These are phyloP conservation scores for Rhodotorula diobovata DNA, from an alignment of 768 basidiomycete genomes.

Conservation along the genomic window DNA sequence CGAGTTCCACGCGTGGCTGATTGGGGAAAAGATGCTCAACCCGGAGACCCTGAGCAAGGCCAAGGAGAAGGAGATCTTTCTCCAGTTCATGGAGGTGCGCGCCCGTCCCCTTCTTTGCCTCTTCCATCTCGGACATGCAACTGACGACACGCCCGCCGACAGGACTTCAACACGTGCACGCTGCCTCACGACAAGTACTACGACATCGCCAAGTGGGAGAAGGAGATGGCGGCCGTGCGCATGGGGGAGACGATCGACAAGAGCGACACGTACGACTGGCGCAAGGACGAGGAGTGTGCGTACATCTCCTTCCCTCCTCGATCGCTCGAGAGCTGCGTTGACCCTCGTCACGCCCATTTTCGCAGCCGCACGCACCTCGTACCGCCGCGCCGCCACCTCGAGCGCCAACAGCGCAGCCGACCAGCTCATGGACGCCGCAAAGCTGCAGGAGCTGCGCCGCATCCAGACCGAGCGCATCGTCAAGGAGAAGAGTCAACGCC, in stretches of 20 bases:
- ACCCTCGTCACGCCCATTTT: neutral
- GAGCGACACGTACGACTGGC: constrained; percentile 24
- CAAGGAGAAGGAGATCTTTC: constrained; percentile 35
- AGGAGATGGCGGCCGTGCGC: constrained; percentile 25
- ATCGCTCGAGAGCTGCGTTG: neutral
- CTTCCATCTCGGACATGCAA: too few relatives aligned
- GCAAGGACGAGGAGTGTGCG: constrained; percentile 18
- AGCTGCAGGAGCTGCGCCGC: constrained; percentile 26
- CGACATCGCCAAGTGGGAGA: constrained; percentile 30
- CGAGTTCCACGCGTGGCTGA: constrained; percentile 36
- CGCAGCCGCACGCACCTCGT: constrained; percentile 15
- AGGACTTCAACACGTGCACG: constrained; percentile 37
- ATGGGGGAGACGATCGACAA: constrained; percentile 35
- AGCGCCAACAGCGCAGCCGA: neutral
- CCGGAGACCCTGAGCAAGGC: constrained; percentile 25
- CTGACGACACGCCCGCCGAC: too few relatives aligned
- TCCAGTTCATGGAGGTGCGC: constrained; percentile 33
- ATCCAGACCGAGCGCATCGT: constrained; percentile 29
- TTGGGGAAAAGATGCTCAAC: constrained; percentile 25
- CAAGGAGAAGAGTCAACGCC: constrained; percentile 24
- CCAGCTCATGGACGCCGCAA: constrained; percentile 11
- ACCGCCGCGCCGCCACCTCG: neutral
- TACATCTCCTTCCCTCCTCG: neutral
- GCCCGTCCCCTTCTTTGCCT: too few relatives aligned
- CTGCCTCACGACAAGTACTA: constrained; percentile 36